Conservation (phyloP, 2,329 filamentous ascomycete genomes). For the Nemania sp. region DNA sequence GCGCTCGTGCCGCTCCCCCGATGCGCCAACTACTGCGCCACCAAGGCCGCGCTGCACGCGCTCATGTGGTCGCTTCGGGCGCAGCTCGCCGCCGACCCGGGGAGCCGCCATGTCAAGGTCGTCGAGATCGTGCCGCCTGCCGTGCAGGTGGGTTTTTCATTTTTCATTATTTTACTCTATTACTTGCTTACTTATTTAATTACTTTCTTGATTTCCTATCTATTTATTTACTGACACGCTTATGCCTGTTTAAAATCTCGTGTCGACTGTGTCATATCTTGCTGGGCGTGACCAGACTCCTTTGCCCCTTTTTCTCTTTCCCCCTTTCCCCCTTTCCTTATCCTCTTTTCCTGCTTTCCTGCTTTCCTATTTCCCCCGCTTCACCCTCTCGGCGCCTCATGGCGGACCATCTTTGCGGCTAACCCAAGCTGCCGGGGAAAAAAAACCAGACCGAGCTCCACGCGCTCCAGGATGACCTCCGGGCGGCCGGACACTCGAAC, state of each 20-base stretch:
- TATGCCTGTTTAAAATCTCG: too few species aligned
- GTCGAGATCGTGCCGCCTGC: constrained; percentile 55
- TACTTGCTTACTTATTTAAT: neutral
- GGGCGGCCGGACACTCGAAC: constrained; percentile 37
- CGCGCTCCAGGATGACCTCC: constrained; percentile 44
- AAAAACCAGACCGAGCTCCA: constrained; percentile 20
- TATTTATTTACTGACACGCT: too few species aligned
- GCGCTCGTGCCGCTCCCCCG: constrained; percentile 52
- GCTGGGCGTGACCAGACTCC: too few species aligned
- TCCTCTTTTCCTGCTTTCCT: neutral
- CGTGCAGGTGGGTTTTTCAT: constrained; percentile 37
- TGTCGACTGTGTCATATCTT: too few species aligned
- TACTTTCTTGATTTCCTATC: too few species aligned
- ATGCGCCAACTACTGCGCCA: constrained; percentile 56
- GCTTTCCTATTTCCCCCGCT: too few species aligned
- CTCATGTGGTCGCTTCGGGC: constrained; percentile 51
- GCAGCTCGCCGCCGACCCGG: constrained; percentile 42
- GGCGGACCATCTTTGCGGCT: too few species aligned
- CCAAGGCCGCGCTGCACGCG: constrained; percentile 57
- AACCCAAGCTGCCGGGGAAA: neutral
- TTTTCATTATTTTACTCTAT: neutral
- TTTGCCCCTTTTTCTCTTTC: too few species aligned
- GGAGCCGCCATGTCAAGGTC: constrained; percentile 43
- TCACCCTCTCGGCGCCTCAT: too few species aligned
- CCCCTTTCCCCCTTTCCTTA: neutral